A percentile compares a stretch with the other conserved stretches of the same genome.
phyloP scores from a whole-genome alignment of 768 basidiomycete species.

The Leccinellum albellum region DNA sequence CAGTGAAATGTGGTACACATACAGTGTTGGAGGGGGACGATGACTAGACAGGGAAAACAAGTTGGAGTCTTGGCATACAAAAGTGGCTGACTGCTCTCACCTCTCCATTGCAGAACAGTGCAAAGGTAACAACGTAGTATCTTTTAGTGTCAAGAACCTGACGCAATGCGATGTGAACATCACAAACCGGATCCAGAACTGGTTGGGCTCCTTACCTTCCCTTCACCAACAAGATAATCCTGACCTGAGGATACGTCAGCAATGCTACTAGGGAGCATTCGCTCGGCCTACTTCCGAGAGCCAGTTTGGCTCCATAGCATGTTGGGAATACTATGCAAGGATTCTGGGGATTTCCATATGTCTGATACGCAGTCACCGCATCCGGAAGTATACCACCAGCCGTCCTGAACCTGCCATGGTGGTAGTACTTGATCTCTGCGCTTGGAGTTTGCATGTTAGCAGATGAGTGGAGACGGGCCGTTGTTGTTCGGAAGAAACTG shows the following conservation, averaged over 20 bases:
- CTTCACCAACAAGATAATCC: conserved; percentile 47
- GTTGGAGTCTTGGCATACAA: not conserved
- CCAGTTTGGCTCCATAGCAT: conserved; percentile 52
- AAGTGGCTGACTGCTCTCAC: conserved; percentile 23
- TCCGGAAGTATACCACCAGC: conserved; percentile 52
- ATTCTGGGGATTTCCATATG: conserved; percentile 49
- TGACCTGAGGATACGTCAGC: conserved; percentile 36
- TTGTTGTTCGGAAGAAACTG: not conserved
- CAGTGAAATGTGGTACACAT: not conserved
- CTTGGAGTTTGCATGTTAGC: conserved; percentile 10
- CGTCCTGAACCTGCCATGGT: conserved; percentile 53
- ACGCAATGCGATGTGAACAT: not conserved
- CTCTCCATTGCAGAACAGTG: conserved; percentile 58
- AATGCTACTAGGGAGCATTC: not conserved
- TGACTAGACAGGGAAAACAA: conserved; percentile 35
- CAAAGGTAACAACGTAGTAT: conserved; percentile 56
- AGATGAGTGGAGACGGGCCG: not conserved
- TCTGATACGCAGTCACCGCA: conserved; percentile 55
- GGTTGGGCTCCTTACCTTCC: conserved; percentile 36
- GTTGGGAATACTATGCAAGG: conserved; percentile 60
- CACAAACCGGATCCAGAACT: not conserved
- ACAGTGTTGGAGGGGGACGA: conserved; percentile 59
- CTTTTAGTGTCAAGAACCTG: conserved; percentile 48
- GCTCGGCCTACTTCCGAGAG: conserved; percentile 36
- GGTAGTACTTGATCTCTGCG: conserved; percentile 41